A percentile compares a stretch with the other conserved stretches of the same genome.
Evolutionary conservation across 108 stramenopile species (phyloP).

Genomic region (Bacterosira constricta): DNA sequence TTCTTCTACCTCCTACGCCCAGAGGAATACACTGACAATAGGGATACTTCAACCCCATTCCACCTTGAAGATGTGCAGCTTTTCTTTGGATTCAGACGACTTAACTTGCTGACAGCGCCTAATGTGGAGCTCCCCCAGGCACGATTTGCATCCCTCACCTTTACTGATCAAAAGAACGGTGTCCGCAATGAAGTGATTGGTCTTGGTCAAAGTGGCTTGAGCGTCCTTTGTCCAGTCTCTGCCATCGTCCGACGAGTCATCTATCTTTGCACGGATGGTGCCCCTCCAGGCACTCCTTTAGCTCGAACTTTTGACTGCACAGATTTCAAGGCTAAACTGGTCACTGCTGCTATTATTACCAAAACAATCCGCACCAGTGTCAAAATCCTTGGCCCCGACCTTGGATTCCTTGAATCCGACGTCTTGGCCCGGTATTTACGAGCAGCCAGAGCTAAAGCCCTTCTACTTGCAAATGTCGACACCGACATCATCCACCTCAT

Average conservation of each 20-base stretch:
- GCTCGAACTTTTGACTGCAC: neutral
- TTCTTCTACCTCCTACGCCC: slow-evolving; percentile 56
- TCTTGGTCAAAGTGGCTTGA: slow-evolving; percentile 29
- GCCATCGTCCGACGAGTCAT: slow-evolving; percentile 16
- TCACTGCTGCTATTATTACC: neutral
- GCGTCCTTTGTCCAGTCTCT: slow-evolving; percentile 42
- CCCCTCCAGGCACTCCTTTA: slow-evolving; percentile 4
- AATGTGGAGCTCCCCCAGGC: slow-evolving; percentile 13
- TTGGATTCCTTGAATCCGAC: no score
- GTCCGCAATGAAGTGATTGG: slow-evolving; percentile 36
- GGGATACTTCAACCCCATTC: slow-evolving; percentile 22
- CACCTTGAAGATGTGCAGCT: slow-evolving; percentile 33
- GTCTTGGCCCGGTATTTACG: no score
- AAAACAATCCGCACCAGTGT: no score
- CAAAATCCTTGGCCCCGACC: neutral
- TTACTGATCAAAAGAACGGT: slow-evolving; percentile 50
- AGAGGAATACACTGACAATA: slow-evolving; percentile 11
- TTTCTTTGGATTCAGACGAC: slow-evolving; percentile 13
- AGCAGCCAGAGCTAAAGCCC: no score
- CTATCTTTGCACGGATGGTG: neutral
- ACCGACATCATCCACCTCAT: slow-evolving; percentile 25
- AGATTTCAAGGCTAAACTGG: no score
- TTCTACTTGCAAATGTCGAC: no score
- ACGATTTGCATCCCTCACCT: slow-evolving; percentile 19
- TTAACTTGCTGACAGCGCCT: slow-evolving; percentile 22